These are phyloP conservation scores for Alnus rubra DNA, from an alignment of 306 rosid genomes.

Conservation along the genomic window DNA sequence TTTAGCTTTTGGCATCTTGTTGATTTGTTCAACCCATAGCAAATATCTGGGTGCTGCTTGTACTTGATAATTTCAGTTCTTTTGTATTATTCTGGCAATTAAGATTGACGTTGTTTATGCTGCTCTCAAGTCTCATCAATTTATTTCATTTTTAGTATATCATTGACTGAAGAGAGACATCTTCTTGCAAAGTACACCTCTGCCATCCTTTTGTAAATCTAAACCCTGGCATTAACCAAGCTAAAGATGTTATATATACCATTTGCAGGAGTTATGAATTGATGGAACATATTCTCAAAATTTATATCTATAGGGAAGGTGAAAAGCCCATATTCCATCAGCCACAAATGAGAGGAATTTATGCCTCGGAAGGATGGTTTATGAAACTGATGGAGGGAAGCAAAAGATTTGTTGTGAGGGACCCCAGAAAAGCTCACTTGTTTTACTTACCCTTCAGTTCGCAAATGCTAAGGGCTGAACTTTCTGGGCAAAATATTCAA, in stretches of 20 bases:
- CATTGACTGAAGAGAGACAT: not conserved
- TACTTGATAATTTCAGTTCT: not conserved
- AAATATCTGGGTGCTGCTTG: too few relatives aligned
- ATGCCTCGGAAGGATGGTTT: conserved; percentile 98
- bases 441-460: conserved; percentile 88
- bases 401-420: conserved; percentile 56
- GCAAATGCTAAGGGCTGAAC: conserved; percentile 48
- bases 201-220: not conserved
- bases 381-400: conserved; percentile 76
- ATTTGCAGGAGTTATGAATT: conserved; percentile 78
- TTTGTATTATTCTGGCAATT: not conserved
- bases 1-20: not conserved
- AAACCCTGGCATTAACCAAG: not conserved
- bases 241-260: conserved; percentile 18
- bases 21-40: not conserved
- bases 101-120: not conserved
- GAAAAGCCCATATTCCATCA: conserved; percentile 81
- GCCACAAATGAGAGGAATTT: conserved; percentile 79
- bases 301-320: conserved; percentile 82
- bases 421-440: conserved; percentile 78
- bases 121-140: not conserved
- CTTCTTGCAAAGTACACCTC: not conserved
- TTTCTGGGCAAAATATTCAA: conserved; percentile 39
- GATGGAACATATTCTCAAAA: conserved; percentile 76
- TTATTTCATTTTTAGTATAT: not conserved